A percentile compares a stretch with the other conserved stretches of the same genome.
Evolutionary conservation across 2,329 filamentous ascomycete species (phyloP).

Genomic region (Ophiognomonia clavigignenti-juglandacearum): DNA sequence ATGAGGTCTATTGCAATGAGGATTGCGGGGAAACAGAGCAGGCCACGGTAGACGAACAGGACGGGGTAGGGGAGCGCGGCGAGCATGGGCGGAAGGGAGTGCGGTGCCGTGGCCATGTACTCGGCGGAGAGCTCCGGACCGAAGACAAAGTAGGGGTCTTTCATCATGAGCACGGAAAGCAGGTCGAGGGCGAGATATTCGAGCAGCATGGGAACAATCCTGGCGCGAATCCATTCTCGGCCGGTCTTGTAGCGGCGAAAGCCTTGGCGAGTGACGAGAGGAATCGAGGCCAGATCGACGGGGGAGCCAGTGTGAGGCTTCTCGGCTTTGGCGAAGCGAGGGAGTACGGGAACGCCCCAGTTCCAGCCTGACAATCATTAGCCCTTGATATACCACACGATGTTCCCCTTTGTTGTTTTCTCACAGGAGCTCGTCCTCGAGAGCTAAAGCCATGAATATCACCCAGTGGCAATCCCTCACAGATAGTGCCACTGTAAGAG

Average conservation of each 20-base stretch:
- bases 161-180: slow-evolving; percentile 62
- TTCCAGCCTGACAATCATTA: slow-evolving; percentile 46
- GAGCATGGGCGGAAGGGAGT: slow-evolving; percentile 43
- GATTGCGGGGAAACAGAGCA: slow-evolving; percentile 52
- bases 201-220: slow-evolving; percentile 41
- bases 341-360: slow-evolving; percentile 46
- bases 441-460: too few relatives aligned
- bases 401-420: too few relatives aligned
- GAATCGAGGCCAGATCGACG: slow-evolving; percentile 37
- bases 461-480: too few relatives aligned
- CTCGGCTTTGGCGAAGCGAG: slow-evolving; percentile 36
- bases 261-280: slow-evolving; percentile 39
- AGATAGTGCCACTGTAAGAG: too few relatives aligned
- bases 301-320: slow-evolving; percentile 33
- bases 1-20: slow-evolving; percentile 55
- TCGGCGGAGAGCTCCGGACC: slow-evolving; percentile 35
- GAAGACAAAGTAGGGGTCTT: slow-evolving; percentile 72
- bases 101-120: slow-evolving; percentile 30
- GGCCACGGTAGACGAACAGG: slow-evolving; percentile 51
- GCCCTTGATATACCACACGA: background rate
- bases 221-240: slow-evolving; percentile 38
- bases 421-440: too few relatives aligned
- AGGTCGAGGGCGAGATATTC: slow-evolving; percentile 67
- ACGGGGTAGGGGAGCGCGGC: slow-evolving; percentile 36
- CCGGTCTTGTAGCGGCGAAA: slow-evolving; percentile 38